A percentile compares a stretch with the other conserved stretches of the same genome.
Conservation (phyloP, 768 basidiomycete genomes). For the Sporobolomyces pararoseus region DNA sequence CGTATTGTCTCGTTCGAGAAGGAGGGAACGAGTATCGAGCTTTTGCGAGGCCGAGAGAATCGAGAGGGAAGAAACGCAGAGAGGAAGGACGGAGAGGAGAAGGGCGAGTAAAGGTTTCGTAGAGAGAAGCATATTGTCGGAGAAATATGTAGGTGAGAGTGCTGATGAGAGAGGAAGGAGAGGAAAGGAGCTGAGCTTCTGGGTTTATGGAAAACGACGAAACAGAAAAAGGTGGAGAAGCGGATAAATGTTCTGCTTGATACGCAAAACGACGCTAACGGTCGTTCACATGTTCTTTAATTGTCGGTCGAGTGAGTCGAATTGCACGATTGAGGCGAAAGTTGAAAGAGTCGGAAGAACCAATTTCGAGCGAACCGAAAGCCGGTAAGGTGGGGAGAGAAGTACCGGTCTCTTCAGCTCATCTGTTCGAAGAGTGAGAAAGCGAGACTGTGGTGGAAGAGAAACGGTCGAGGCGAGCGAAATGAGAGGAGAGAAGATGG, state of each 20-base stretch:
- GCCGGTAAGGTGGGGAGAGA: conserved; percentile 6
- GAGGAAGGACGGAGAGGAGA: conserved; percentile 2
- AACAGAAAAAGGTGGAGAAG: neutral
- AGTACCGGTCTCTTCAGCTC: too few species aligned
- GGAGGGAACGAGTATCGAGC: conserved; percentile 2
- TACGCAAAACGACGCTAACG: neutral
- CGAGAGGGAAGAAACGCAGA: conserved; percentile 3
- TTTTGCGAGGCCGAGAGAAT: conserved; percentile 10
- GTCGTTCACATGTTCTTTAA: neutral
- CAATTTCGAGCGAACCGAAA: conserved; percentile 1
- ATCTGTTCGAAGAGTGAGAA: too few species aligned
- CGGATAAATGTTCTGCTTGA: neutral
- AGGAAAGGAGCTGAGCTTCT: neutral
- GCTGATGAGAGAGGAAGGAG: neutral
- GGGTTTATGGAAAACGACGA: neutral
- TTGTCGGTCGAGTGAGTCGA: neutral
- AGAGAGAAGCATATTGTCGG: neutral
- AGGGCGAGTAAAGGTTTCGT: neutral
- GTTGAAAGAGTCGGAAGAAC: neutral
- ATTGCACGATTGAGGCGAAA: neutral
- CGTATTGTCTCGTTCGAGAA: neutral
- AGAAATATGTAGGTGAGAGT: neutral
- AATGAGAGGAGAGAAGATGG: too few species aligned
- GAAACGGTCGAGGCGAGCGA: too few species aligned
- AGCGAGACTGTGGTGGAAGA: too few species aligned